phyloP scores from a whole-genome alignment of 2,329 filamentous ascomycete genomes.

The Orbilia quercus region DNA sequence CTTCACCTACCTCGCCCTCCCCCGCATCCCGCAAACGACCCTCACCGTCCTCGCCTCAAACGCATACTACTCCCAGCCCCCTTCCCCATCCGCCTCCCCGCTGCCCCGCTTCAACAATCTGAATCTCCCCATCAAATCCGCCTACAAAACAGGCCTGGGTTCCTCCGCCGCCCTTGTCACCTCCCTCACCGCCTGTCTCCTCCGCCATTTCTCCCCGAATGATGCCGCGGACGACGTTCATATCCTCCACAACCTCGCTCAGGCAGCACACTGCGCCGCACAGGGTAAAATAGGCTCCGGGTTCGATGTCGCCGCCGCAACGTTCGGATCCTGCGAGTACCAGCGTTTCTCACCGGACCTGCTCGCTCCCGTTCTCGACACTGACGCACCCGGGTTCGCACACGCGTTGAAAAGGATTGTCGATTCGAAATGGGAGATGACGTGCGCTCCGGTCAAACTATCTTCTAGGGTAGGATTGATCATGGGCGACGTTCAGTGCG shows the following conservation, averaged over 20 bases:
- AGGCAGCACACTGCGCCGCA: slow-evolving; percentile 92
- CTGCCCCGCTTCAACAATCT: slow-evolving; percentile 78
- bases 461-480: slow-evolving; percentile 80
- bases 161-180: slow-evolving; percentile 95
- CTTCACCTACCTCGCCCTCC: slow-evolving; percentile 69
- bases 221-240: slow-evolving; percentile 19
- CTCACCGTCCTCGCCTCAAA: slow-evolving; percentile 93
- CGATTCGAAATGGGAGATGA: slow-evolving; percentile 79
- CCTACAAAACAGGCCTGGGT: slow-evolving; percentile 95
- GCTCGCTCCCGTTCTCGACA: slow-evolving; percentile 74
- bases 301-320: slow-evolving; percentile 92
- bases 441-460: slow-evolving; percentile 76
- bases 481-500: slow-evolving; percentile 97
- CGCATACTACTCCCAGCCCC: slow-evolving; percentile 89
- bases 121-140: slow-evolving; percentile 76
- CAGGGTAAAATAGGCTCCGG: slow-evolving; percentile 97
- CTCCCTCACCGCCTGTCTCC: slow-evolving; percentile 79
- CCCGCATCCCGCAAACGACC: slow-evolving; percentile 69
- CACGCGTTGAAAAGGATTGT: slow-evolving; percentile 73
- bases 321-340: slow-evolving; percentile 91
- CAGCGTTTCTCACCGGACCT: slow-evolving; percentile 87
- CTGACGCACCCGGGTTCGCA: slow-evolving; percentile 65
- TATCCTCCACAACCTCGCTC: slow-evolving; percentile 86
- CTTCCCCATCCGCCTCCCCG: slow-evolving; percentile 63
- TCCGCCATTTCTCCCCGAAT: slow-evolving; percentile 76